phyloP scores from a whole-genome alignment of 2,329 filamentous ascomycete genomes.

The Huntiella decipiens region DNA sequence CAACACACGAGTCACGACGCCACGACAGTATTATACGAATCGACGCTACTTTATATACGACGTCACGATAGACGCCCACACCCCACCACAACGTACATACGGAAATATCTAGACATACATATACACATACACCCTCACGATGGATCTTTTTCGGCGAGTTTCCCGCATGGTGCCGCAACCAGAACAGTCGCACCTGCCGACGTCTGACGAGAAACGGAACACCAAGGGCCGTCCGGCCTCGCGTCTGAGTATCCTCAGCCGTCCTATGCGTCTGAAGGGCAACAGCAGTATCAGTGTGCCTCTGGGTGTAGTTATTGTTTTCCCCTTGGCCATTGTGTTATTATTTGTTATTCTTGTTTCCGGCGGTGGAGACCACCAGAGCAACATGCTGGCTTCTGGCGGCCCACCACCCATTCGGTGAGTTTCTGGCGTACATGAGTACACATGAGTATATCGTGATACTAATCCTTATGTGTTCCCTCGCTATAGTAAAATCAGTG shows the following conservation, averaged over 20 bases:
- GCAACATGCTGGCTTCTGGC: constrained; percentile 68
- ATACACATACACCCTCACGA: constrained; percentile 16
- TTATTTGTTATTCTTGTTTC: constrained; percentile 78
- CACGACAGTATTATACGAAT: no score
- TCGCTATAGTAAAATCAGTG: constrained; percentile 66
- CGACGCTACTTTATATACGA: no score
- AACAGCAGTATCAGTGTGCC: constrained; percentile 89
- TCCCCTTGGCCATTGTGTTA: constrained; percentile 80
- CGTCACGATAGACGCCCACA: not conserved
- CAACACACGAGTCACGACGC: no score
- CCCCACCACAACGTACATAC: not conserved
- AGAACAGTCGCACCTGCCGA: constrained; percentile 26
- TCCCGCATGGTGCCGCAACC: constrained; percentile 28
- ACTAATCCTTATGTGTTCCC: not conserved
- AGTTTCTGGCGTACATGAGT: constrained; percentile 16
- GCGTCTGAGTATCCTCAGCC: constrained; percentile 60
- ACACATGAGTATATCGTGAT: constrained; percentile 8
- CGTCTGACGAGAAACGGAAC: constrained; percentile 30
- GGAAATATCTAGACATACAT: not conserved
- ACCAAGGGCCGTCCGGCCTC: constrained; percentile 24
- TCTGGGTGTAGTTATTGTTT: constrained; percentile 77
- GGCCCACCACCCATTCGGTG: constrained; percentile 84
- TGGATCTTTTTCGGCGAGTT: constrained; percentile 41
- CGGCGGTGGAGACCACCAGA: constrained; percentile 56
- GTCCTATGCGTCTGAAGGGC: constrained; percentile 71